Evolutionary conservation across 2,329 filamentous ascomycete genomes (phyloP).

Genomic region (Colletotrichum sidae): DNA sequence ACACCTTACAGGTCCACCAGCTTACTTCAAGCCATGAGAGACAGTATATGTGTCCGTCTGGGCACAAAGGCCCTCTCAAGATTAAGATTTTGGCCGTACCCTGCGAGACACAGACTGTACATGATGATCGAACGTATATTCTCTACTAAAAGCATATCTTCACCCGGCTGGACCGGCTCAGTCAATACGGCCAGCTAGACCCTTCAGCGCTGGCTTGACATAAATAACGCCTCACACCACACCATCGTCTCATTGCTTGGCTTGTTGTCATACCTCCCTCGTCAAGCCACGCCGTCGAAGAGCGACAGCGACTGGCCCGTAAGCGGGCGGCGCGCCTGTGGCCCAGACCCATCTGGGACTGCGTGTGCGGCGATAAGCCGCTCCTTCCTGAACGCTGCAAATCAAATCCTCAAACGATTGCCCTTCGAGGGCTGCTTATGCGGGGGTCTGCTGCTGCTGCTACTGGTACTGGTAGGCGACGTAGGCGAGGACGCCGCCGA

Average conservation of each 20-base stretch:
- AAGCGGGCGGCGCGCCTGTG: conserved; percentile 12
- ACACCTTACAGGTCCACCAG: too few species aligned
- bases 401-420: conserved; percentile 2
- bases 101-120: neutral
- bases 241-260: conserved; percentile 12
- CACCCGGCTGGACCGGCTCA: conserved; percentile 17
- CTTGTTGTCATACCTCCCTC: neutral
- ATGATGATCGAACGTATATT: conserved; percentile 23
- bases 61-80: neutral
- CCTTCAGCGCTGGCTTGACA: conserved; percentile 12
- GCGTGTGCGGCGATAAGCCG: conserved; percentile 1
- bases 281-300: conserved; percentile 4
- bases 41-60: too few species aligned
- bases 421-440: conserved; percentile 19
- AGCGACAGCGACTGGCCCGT: neutral
- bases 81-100: neutral
- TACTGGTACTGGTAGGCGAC: conserved; percentile 88
- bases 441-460: conserved; percentile 56
- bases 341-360: neutral
- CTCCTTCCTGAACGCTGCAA: neutral
- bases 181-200: conserved; percentile 14
- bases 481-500: conserved; percentile 83
- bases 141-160: conserved; percentile 36
- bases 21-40: too few species aligned
- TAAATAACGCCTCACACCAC: conserved; percentile 10